Conservation (phyloP, 306 rosid species). For the Luffa aegyptiaca region DNA sequence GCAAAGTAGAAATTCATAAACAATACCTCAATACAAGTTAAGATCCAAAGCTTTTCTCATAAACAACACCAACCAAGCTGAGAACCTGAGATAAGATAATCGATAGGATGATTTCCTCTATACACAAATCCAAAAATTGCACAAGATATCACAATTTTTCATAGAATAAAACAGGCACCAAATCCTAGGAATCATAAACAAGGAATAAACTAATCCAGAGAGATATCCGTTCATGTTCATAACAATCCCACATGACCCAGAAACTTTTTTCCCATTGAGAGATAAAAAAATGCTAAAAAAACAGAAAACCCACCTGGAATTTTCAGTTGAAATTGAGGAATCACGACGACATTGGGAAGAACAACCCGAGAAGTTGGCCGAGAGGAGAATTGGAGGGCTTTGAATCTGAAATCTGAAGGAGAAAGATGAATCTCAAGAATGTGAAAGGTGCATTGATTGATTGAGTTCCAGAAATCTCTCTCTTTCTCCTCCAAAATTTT, state of each 20-base stretch:
- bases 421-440: not conserved
- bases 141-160: not conserved
- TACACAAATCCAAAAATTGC: not conserved
- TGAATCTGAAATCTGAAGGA: slow-evolving; percentile 1
- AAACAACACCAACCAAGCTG: not conserved
- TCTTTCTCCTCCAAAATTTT: slow-evolving; percentile 3
- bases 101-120: not conserved
- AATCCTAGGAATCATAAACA: not conserved
- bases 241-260: not conserved
- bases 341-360: not conserved
- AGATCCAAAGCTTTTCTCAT: not conserved
- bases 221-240: not conserved
- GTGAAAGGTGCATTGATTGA: slow-evolving; percentile 15
- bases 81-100: not conserved
- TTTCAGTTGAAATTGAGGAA: not conserved
- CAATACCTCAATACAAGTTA: not conserved
- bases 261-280: not conserved
- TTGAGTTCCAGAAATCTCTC: not conserved
- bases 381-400: slow-evolving; percentile 2
- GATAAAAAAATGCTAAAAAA: not conserved
- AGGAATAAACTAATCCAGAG: not conserved
- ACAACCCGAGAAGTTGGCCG: not conserved
- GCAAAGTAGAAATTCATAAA: not conserved
- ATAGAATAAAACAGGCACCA: not conserved
- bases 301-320: slow-evolving; percentile 20